Base-by-base conservation (phyloP, 495 filamentous ascomycete genomes). In the Coniosporium apollinis region DNA sequence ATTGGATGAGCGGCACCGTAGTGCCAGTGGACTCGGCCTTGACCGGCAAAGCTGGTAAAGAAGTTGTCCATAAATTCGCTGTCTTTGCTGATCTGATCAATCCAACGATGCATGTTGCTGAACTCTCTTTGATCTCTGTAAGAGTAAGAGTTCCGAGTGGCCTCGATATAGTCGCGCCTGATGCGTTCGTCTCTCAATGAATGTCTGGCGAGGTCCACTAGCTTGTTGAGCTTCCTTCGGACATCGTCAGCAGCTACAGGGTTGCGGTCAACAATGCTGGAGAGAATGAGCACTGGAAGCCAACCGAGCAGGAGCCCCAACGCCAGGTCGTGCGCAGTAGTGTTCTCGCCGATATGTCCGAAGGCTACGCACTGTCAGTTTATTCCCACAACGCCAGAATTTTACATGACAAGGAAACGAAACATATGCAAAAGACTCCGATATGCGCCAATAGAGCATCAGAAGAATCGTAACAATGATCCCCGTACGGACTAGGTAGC, bases 221-320 rank as follows among this genome's bases (percentile, higher is more conserved):
- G 28, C 10, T 41, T 29, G 30, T 60, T 66, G 5, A 65, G 30
- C 25, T 57, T 56, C n/a, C 20, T 33, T 22, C 56, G 41, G 9
- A 52, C 53, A 21, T 59, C 41, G 13, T 51, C 55, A 0, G 58
- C 41, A 3, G 59, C 57, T 10, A 51, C 47, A 0, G 64, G 62
- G 34, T 69, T 69, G 8, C 65, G 54, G 44, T 69, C 65, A 3
- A 65, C 48, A 22, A 70, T 66, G 7, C 45, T 48, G 30, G 54
- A 54, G 2, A 64, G 36, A 14, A 66, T 50, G 10, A 70, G 37
- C n/a, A 67, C 39, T 8, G 66, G 66, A 4, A 69, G 34, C 66
- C 64, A 69, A 3, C 51, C 44, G 14, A 69, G 41, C 5, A 69
- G 33, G 1, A 65, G 36, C 2, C 65, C 66, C 1, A 69, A 41